Base-by-base conservation (phyloP, 108 stramenopile species). In the Mayamaea pseudoterrestris region DNA sequence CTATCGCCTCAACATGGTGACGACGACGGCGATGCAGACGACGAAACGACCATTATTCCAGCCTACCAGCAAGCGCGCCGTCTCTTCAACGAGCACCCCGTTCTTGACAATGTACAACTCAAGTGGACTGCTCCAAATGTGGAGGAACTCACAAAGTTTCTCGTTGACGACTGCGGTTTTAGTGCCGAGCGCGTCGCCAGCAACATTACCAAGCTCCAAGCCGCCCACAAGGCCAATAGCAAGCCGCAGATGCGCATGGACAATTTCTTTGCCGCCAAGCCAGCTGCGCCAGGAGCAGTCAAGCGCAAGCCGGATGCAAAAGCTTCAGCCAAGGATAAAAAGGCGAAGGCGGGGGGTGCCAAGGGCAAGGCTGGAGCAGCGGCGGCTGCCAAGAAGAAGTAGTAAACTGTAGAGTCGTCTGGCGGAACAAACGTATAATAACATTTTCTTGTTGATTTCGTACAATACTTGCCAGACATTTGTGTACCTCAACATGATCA, bases 91-190 rank as follows among this genome's bases (percentile, higher is more conserved):
- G 29, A 90, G 5, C 91, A 88, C 53, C 90, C 90, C 53, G 84
- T 91, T 29, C 47, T 83, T 13, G 71, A 81, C 30, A 45, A 60
- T 13, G 44, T 66, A 20, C 71, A 72, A 5, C 73, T 94, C 41
- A 84, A 86, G 55, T 96, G 88, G 90, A 79, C 58, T 26, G 63
- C 63, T 18, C 80, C 83, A 36, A 69, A 96, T 55, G 63, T 66
- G 27, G 86, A 73, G 27, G 80, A 55, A 8, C 65, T 97, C 31
- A 73, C 56, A 39, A 69, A 66, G 12, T 98, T 91, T 57, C 54
- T 98, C 23, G 89, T 93, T 16, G 93, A 93, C 13, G 69, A 86
- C 34, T 79, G 83, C 78, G 90, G 93, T 8, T 98, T 95, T 75
- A 88, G 73, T 44, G 58, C 81, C n/a, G 88, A 93, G 5, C 83